phyloP scores from a whole-genome alignment of 2,329 filamentous ascomycete genomes.

The Penicillium sclerotiorum region DNA sequence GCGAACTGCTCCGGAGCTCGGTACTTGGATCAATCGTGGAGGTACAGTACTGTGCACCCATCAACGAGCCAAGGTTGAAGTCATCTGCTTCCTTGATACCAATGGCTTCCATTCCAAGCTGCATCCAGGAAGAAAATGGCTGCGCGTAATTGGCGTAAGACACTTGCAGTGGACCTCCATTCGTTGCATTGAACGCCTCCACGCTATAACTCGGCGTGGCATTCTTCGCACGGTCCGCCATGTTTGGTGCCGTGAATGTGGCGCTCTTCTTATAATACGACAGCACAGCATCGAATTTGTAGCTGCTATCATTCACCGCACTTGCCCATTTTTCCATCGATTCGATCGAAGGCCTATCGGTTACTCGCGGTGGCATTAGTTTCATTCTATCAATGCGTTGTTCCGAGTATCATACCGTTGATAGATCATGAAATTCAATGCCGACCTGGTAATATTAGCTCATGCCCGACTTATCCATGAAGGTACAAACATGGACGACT shows the following conservation, averaged over 20 bases:
- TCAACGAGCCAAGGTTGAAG: conserved; percentile 47
- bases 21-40: conserved; percentile 31
- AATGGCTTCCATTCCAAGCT: conserved; percentile 42
- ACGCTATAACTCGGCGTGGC: conserved; percentile 25
- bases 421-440: conserved; percentile 34
- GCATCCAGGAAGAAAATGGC: conserved; percentile 45
- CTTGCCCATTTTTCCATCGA: conserved; percentile 32
- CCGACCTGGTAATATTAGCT: conserved; percentile 19
- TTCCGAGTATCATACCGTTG: conserved; percentile 21
- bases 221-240: conserved; percentile 23
- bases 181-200: conserved; percentile 27
- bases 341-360: conserved; percentile 19
- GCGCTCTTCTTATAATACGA: conserved; percentile 31
- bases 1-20: conserved; percentile 48
- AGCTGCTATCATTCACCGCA: conserved; percentile 31
- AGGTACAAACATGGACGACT: background rate
- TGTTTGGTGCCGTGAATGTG: conserved; percentile 30
- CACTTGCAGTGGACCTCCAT: conserved; percentile 43
- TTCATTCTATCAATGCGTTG: background rate
- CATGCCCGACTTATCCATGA: too few species aligned
- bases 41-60: conserved; percentile 44
- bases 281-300: conserved; percentile 28
- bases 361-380: background rate
- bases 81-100: conserved; percentile 42
- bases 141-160: conserved; percentile 46